phyloP scores from a whole-genome alignment of 345 rosid species.

The Euclidium syriacum region DNA sequence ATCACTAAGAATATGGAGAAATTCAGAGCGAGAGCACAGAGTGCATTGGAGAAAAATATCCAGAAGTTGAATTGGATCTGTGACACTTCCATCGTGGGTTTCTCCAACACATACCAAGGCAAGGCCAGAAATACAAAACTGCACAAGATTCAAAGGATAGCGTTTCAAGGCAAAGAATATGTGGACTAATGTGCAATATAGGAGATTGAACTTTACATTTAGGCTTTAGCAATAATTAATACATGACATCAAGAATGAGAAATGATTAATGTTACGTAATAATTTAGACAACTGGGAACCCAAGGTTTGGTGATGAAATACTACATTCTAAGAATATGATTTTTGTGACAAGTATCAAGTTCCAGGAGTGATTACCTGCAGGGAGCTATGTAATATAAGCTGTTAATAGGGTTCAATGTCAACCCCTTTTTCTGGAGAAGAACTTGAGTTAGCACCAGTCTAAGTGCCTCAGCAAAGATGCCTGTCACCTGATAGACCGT shows the following conservation, averaged over 20 bases:
- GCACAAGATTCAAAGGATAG: slow-evolving; percentile 33
- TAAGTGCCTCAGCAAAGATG: slow-evolving; percentile 94
- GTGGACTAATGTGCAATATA: not conserved
- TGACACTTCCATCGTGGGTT: slow-evolving; percentile 69
- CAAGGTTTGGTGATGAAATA: not conserved
- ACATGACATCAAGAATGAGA: not conserved
- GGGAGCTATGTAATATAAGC: slow-evolving; percentile 95
- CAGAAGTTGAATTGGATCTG: slow-evolving; percentile 93
- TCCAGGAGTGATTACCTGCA: slow-evolving; percentile 63
- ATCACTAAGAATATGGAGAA: slow-evolving; percentile 88
- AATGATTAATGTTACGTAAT: not conserved
- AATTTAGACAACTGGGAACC: not conserved
- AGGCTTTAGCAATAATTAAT: not conserved
- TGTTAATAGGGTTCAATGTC: slow-evolving; percentile 84
- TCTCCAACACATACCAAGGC: slow-evolving; percentile 92
- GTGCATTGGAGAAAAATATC: slow-evolving; percentile 95
- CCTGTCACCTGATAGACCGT: slow-evolving; percentile 93
- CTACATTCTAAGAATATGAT: not conserved
- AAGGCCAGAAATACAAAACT: slow-evolving; percentile 86
- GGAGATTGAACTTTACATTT: not conserved
- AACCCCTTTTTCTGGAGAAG: slow-evolving; percentile 92
- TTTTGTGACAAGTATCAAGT: not conserved
- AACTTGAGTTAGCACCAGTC: slow-evolving; percentile 95
- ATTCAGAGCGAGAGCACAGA: slow-evolving; percentile 87
- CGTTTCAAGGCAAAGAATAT: not conserved